A percentile compares a stretch with the other conserved stretches of the same genome.
These are phyloP conservation scores for Fusarium sp. DNA, from an alignment of 2,329 filamentous ascomycete genomes.

Conservation along the genomic window DNA sequence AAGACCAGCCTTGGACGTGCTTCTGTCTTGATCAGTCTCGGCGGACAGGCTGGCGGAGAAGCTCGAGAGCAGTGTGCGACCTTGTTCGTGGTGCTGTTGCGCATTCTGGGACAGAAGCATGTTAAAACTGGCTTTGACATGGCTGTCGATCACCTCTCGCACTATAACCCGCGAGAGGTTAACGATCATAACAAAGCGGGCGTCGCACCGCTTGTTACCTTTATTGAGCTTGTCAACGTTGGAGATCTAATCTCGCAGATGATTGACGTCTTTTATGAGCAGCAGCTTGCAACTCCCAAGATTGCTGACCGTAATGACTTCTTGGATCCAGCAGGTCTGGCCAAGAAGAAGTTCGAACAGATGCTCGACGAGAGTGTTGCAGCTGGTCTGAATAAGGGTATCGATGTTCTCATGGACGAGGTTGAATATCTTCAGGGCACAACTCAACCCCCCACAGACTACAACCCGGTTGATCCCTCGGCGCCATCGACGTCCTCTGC, in stretches of 20 bases:
- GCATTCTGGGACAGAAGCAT: conserved; percentile 86
- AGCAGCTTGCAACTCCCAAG: conserved; percentile 85
- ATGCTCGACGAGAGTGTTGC: conserved; percentile 98
- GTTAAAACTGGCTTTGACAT: conserved; percentile 94
- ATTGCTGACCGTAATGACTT: conserved; percentile 95
- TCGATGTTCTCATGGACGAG: conserved; percentile 98
- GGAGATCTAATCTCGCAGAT: conserved; percentile 98
- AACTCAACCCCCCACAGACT: conserved; percentile 86
- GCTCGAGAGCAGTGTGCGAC: conserved; percentile 88
- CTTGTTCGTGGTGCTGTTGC: conserved; percentile 87
- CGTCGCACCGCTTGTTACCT: conserved; percentile 92
- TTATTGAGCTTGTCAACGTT: conserved; percentile 97
- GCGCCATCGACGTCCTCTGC: conserved; percentile 29
- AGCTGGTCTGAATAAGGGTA: conserved; percentile 95
- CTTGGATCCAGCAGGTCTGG: conserved; percentile 87
- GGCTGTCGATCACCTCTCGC: conserved; percentile 88
- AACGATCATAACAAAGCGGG: conserved; percentile 76
- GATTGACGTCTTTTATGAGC: conserved; percentile 98
- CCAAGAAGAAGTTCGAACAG: conserved; percentile 98
- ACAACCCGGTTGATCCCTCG: conserved; percentile 72
- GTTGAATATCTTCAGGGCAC: conserved; percentile 95
- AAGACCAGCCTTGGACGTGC: conserved; percentile 89
- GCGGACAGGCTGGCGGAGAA: conserved; percentile 82
- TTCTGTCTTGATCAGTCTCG: conserved; percentile 82
- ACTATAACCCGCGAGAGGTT: conserved; percentile 89